Conservation (phyloP, 441 rosid genomes). For the Melastoma candidum region DNA sequence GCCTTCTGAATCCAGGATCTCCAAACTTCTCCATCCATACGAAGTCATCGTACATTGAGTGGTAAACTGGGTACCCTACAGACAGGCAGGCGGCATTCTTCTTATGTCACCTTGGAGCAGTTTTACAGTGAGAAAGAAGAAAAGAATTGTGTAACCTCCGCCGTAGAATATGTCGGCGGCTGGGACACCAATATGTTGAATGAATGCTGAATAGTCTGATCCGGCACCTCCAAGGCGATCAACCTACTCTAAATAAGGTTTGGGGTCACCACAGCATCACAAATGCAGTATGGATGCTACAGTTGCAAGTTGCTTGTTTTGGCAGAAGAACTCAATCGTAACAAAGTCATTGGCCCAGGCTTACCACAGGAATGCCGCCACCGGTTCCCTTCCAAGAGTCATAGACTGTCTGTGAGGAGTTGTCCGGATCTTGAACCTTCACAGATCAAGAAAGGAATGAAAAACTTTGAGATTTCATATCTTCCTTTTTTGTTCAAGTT, state of each 20-base stretch:
- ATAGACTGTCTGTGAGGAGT: conserved; percentile 56
- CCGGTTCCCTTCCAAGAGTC: conserved; percentile 49
- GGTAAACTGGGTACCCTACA: conserved; percentile 74
- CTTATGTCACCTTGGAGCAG: conserved; percentile 3
- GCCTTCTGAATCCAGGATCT: conserved; percentile 21
- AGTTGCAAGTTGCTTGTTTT: conserved; percentile 2
- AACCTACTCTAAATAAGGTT: conserved; percentile 28
- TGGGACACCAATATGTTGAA: conserved; percentile 76
- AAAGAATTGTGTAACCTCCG: conserved; percentile 26
- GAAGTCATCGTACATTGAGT: conserved; percentile 80
- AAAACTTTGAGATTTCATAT: conserved; percentile 6
- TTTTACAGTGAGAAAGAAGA: neutral
- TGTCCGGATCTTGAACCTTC: conserved; percentile 77
- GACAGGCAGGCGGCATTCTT: neutral
- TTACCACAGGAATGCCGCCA: conserved; percentile 36
- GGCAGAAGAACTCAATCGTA: neutral
- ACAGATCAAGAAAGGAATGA: conserved; percentile 9
- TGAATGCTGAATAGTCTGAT: conserved; percentile 79
- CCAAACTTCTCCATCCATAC: conserved; percentile 82
- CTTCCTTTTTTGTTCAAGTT: too few species aligned
- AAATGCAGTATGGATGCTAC: conserved; percentile 3
- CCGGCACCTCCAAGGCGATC: conserved; percentile 62
- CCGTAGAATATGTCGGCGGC: conserved; percentile 49
- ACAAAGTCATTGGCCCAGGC: conserved; percentile 3
- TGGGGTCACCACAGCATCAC: conserved; percentile 9